phyloP scores from a whole-genome alignment of 1,139 yeast genomes.

The Zygosaccharomyces sapae region DNA sequence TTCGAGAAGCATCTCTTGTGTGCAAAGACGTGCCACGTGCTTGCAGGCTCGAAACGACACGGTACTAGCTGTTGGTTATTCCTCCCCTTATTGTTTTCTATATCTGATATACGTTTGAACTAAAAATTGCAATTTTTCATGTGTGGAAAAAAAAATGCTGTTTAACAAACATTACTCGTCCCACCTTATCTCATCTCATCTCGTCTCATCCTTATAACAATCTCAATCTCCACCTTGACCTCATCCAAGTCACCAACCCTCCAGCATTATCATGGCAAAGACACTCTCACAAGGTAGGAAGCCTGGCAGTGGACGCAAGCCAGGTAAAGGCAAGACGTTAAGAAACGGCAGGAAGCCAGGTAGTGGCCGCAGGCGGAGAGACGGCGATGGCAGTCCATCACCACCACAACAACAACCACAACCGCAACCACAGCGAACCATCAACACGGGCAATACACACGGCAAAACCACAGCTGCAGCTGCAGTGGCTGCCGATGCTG shows the following conservation, averaged over 20 bases:
- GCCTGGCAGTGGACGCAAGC: conserved; percentile 41
- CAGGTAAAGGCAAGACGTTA: conserved; percentile 40
- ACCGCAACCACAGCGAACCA: background rate
- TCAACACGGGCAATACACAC: background rate
- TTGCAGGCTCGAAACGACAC: no score
- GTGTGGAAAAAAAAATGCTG: background rate
- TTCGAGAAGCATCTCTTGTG: no score
- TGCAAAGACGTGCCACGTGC: no score
- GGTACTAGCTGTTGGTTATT: no score
- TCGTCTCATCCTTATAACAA: no score
- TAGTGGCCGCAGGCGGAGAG: conserved; percentile 38
- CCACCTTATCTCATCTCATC: background rate
- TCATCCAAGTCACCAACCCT: background rate
- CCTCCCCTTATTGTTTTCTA: no score
- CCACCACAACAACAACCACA: conserved; percentile 2
- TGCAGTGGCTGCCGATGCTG: conserved; percentile 3
- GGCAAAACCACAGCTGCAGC: conserved; percentile 4
- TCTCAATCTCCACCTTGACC: no score
- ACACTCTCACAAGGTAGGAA: conserved; percentile 41
- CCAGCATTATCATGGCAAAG: conserved; percentile 35
- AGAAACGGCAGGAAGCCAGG: conserved; percentile 42
- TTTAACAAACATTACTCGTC: conserved; percentile 2
- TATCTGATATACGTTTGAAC: no score
- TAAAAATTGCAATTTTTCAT: no score
- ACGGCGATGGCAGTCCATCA: conserved; percentile 8